Base-by-base conservation (phyloP, 2,329 filamentous ascomycete species). In the Neofusicoccum laricinum region DNA sequence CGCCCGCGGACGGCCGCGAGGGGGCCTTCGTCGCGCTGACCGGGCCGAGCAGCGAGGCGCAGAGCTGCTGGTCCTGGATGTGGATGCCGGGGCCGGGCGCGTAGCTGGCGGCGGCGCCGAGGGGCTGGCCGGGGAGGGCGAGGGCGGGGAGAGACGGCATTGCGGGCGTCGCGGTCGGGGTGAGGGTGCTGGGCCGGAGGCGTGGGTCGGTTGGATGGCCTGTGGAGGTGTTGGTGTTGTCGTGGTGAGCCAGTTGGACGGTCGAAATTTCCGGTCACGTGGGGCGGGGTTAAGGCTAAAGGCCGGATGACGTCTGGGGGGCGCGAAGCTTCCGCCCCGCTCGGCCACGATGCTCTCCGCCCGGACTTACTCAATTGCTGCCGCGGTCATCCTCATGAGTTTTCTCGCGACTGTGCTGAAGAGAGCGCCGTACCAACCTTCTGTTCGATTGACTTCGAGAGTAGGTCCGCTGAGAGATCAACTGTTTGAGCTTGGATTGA, bases 1-100 rank as follows among this genome's bases (percentile, higher is more conserved):
- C 46, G 2, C n/a, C 5, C 34, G 55, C 87, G 88, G 63, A 79
- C 75, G n/a, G 84, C 82, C 19, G 82, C 83, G 66, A 68, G 59
- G 69, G 62, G 72, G 69, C 69, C 55, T 65, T 76, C 68, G 66
- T 72, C 67, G 53, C 82, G 76, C 53, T 77, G 71, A 82, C 86
- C 45, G 85, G 85, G 53, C 93, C 94, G 57, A 93, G 85, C 67
- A 97, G 88, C 19, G 93, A 97, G 66, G 93, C 89, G 76, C 90
- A 90, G 69, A 97, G 86, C 65, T 88, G 85, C 67, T 86, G 83
- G 68, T 90, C 83, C 78, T 92, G 85, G 68, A 96, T 83, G 77
- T 98, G 92, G 0, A 93, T 97, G 68, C 94, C 95, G 11, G 91
- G 82, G 14, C 94, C 94, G 32, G 92, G 85, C 45, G 84, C 79